Evolutionary conservation across 176 grass and related monocot species (phyloP), one percentile per base, ranked within the genome.

Genomic region (Tillandsia fasciculata): DNA sequence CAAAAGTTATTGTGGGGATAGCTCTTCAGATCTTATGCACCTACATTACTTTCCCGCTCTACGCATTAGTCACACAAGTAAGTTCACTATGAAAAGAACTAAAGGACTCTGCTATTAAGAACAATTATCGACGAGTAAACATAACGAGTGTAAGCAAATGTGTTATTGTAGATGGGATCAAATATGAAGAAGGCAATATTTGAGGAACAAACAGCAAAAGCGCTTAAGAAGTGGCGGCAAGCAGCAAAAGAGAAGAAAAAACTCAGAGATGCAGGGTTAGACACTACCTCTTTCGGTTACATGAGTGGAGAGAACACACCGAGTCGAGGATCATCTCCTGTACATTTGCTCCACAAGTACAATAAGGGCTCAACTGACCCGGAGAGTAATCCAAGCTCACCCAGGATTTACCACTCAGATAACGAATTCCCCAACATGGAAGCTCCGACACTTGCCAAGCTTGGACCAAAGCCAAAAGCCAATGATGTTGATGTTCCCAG

Each of bases 41-140:
- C 77, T 99, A 99, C 70, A 93, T 87, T 76, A 99, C 94, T 24
- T 88, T 99, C 48, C 94, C 94, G 0, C 82, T 99, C 65, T 99
- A 99, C 4, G 94, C 94, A 9, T 80, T 99, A 0, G 89, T 99
- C 64, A 80, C 94, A n/a, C 92, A 96, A 76, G 91, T 96, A 83
- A 64, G 49, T 26, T 72, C 26, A 72, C 9, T 14, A 8, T 59
- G 14, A 17, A 59, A 3, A 59, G 6, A 59, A 14, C 9, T 59
- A 4, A 59, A 18, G 3, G 2, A 17, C 7, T 59, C 9, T 15
- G 52, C 14, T 20, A 15, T 59, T 56, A 59, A 17, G 14, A 17
- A 17, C 20, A 14, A 8, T 9, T 17, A 59, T 59, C n/a, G n/a
- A 17, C 54, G 33, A 42, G 33, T 42, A 42, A 42, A 8, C 33